Evolutionary conservation across 225 moss, liverwort and hornwort genomes (phyloP), one percentile per base, ranked within the genome.

Genomic region (Pseudoscleropodium purum): DNA sequence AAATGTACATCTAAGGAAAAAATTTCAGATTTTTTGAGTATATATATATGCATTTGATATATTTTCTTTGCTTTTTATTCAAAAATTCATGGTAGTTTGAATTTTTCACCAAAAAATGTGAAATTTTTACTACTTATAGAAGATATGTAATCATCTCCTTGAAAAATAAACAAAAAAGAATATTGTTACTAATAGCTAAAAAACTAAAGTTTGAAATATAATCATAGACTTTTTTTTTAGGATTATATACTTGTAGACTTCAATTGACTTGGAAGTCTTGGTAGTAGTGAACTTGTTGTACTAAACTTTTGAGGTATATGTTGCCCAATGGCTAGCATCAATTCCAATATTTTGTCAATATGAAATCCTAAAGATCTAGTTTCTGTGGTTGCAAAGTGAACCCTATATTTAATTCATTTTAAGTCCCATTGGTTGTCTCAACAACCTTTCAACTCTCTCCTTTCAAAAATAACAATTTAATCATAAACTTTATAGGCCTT

Each of bases 221-320:
- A 54, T 54, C 18, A 54, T 54, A 54, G 54, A 54, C 54, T 54
- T 6, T 54, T 45, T 18, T 0, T 49, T 11, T 11, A 75, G 2
- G 0, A 0, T 10, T 45, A 74, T 30, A 30, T 10, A 1, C 10
- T 1, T 31, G 1, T 15, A 75, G 12, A 49, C 1, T 49, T 49
- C 31, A 49, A 18, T 2, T 75, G 6, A 75, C 2, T 49, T 57
- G 8, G 20, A 57, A 57, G 20, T 57, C 20, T 57, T 57, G 2
- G 19, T 20, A 57, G 20, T 57, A 20, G 57, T 57, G 20, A 57
- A 57, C 19, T 57, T 57, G 20, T 20, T 20, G 20, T 57, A 57
- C 20, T 8, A 57, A 57, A 57, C 8, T 19, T 57, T 57, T 20
- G 20, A 20, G 57, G 7, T 57, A 20, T 57, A 20, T 57, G 2